Evolutionary conservation across 306 rosid genomes (phyloP).

Genomic region (Acacia confusa): DNA sequence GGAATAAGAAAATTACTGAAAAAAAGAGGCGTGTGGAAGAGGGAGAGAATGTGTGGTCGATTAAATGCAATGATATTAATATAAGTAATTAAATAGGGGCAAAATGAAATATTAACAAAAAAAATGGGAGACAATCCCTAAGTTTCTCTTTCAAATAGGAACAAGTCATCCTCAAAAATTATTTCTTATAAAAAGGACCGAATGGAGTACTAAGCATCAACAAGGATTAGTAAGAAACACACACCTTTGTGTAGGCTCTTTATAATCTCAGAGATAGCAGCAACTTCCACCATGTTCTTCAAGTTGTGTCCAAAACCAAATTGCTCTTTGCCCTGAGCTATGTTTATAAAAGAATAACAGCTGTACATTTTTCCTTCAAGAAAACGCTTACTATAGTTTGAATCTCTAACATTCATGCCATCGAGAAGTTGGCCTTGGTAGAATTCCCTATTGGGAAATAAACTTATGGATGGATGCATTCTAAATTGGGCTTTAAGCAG

Average conservation of each 20-base stretch:
- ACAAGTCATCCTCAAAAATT: no score
- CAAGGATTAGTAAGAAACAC: no score
- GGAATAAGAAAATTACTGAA: no score
- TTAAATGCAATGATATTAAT: no score
- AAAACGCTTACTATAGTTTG: conserved; percentile 22
- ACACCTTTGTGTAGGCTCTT: conserved; percentile 45
- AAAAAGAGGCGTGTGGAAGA: no score
- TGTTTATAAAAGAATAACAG: conserved; percentile 40
- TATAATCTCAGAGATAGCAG: conserved; percentile 45
- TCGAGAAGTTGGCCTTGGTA: conserved; percentile 35
- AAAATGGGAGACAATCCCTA: no score
- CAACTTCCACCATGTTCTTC: conserved; percentile 54
- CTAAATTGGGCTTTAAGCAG: conserved; percentile 45
- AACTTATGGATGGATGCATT: conserved; percentile 55
- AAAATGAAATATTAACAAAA: no score
- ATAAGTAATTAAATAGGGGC: no score
- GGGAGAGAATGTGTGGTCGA: no score
- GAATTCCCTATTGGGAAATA: conserved; percentile 43
- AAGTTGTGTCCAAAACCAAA: conserved; percentile 17
- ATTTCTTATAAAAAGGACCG: no score
- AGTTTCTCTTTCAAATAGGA: no score
- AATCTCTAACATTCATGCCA: conserved; percentile 26
- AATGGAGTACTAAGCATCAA: no score
- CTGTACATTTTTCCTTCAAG: conserved; percentile 33
- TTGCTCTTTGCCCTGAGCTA: conserved; percentile 44